Evolutionary conservation across 345 rosid species (phyloP).

Genomic region (Sonneratia alba): DNA sequence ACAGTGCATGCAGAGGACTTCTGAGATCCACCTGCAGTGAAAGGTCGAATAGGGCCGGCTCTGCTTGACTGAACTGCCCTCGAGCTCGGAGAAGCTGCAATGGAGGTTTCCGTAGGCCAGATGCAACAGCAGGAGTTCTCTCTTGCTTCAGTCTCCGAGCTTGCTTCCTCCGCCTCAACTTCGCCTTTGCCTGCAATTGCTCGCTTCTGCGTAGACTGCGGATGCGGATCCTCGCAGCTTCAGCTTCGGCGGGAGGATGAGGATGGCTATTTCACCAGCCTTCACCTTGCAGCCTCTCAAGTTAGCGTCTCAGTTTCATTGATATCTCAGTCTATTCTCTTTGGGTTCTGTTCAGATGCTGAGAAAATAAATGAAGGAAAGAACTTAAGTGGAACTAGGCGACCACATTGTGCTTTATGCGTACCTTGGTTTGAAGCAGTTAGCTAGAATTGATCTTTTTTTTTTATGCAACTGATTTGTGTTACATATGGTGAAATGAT

Average conservation of each 20-base stretch:
- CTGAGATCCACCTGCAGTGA: neutral
- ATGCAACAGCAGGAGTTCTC: slow-evolving; percentile 35
- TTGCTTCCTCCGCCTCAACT: slow-evolving; percentile 36
- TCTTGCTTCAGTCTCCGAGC: slow-evolving; percentile 49
- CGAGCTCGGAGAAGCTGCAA: neutral
- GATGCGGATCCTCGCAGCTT: slow-evolving; percentile 44
- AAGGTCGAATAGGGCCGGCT: neutral
- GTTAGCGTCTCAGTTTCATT: neutral
- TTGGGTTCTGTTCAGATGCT: neutral
- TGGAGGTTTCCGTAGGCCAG: slow-evolving; percentile 19
- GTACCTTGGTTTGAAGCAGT: neutral
- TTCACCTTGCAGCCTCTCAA: slow-evolving; percentile 10
- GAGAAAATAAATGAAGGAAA: neutral
- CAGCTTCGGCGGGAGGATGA: slow-evolving; percentile 38
- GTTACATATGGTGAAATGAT: neutral
- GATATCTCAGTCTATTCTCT: neutral
- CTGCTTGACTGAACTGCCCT: neutral
- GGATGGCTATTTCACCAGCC: slow-evolving; percentile 19
- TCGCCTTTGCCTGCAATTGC: slow-evolving; percentile 37
- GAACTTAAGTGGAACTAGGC: neutral
- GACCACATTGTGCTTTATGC: neutral
- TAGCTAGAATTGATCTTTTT: neutral
- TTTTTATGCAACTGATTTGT: neutral
- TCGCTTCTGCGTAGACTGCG: slow-evolving; percentile 30
- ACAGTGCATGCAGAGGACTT: neutral